These are phyloP conservation scores for Fusarium xylarioides DNA, from an alignment of 2,329 filamentous ascomycete species.

Conservation along the genomic window DNA sequence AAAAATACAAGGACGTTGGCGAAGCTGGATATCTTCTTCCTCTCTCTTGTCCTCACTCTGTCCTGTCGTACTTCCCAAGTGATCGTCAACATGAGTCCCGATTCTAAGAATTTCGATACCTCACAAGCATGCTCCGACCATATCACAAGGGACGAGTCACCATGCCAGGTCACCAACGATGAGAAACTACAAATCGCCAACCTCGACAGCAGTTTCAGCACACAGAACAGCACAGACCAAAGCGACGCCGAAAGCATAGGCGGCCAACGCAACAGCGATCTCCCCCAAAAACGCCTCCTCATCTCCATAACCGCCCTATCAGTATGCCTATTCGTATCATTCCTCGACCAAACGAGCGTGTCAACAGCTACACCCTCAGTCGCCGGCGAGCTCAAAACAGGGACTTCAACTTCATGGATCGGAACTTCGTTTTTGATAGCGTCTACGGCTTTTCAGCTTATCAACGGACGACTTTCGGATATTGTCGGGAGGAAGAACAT, in stretches of 20 bases:
- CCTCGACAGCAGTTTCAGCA: not conserved
- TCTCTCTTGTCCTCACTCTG: too few species aligned
- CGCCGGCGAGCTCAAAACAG: not conserved
- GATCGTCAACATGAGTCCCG: too few species aligned
- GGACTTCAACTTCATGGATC: not conserved
- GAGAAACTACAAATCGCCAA: not conserved
- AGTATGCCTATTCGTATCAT: not conserved
- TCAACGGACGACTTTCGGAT: not conserved
- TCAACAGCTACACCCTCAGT: not conserved
- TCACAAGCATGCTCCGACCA: not conserved
- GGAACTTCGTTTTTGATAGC: not conserved
- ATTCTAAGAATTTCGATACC: too few species aligned
- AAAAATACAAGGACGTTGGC: not conserved
- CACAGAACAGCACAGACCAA: not conserved
- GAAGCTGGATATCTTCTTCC: too few species aligned
- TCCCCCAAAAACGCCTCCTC: slow-evolving; percentile 46
- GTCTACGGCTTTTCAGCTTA: not conserved
- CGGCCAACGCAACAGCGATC: slow-evolving; percentile 46
- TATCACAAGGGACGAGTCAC: not conserved
- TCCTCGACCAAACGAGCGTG: not conserved
- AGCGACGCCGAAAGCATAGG: slow-evolving; percentile 37
- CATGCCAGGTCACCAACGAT: fast-evolving
- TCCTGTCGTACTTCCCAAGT: too few species aligned
- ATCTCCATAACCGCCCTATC: slow-evolving; percentile 22
- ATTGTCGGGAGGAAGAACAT: not conserved